Evolutionary conservation across 306 rosid species (phyloP).

Genomic region (Herpetospermum pedunculosum): DNA sequence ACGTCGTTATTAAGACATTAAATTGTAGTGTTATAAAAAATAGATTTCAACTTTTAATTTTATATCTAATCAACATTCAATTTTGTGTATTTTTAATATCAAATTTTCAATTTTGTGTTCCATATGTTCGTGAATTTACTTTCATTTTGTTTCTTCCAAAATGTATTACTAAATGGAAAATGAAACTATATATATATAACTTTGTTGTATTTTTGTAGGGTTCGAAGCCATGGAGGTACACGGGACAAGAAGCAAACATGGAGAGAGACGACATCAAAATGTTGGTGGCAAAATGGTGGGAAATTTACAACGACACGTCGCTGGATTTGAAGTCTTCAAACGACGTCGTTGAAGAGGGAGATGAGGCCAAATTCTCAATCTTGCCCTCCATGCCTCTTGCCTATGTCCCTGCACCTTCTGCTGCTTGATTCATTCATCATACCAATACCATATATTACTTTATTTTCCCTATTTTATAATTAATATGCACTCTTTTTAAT

Average conservation of each 20-base stretch:
- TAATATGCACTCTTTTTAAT: not conserved
- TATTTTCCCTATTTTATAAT: not conserved
- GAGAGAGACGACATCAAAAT: slow-evolving; percentile 46
- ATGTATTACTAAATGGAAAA: too few species aligned
- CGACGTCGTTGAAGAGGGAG: slow-evolving; percentile 4
- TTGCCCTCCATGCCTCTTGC: slow-evolving; percentile 41
- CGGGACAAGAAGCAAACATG: slow-evolving; percentile 52
- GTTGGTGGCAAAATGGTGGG: slow-evolving; percentile 58
- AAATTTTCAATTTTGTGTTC: too few species aligned
- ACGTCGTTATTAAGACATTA: too few species aligned
- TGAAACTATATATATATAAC: too few species aligned
- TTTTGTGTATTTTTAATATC: too few species aligned
- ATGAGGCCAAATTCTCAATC: slow-evolving; percentile 22
- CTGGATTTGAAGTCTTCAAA: slow-evolving; percentile 34
- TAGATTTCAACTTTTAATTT: too few species aligned
- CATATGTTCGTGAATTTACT: too few species aligned
- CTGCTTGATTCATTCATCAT: slow-evolving; percentile 30
- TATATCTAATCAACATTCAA: too few species aligned
- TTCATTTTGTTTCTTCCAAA: too few species aligned
- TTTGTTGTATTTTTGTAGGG: too few species aligned
- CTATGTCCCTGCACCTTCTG: slow-evolving; percentile 41
- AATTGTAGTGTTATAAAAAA: too few species aligned
- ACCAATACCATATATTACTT: not conserved
- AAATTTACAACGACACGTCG: slow-evolving; percentile 40
- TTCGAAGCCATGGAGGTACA: slow-evolving; percentile 59